Percentiles rank a stretch among this genome's conserved stretches.
Evolutionary conservation across 2,329 filamentous ascomycete species (phyloP).

Genomic region (Calcarisporium arbuscula): DNA sequence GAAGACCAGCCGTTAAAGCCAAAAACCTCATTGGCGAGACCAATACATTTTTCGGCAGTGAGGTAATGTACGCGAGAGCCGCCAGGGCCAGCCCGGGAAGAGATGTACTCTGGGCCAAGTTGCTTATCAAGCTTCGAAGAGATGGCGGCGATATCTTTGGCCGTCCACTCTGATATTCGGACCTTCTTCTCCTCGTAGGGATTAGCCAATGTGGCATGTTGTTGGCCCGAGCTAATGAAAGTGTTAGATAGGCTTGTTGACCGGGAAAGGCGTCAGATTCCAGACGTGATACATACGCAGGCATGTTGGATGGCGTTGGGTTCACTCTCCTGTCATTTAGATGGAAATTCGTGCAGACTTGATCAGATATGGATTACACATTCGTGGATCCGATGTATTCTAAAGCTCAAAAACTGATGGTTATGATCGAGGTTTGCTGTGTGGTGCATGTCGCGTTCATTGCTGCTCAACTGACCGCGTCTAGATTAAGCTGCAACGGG

Average conservation of each 20-base stretch:
- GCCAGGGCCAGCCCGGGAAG: conserved; percentile 72
- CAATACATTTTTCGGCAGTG: conserved; percentile 93
- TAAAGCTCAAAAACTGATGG: too few relatives aligned
- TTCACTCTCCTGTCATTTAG: conserved; percentile 18
- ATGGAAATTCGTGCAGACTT: too few relatives aligned
- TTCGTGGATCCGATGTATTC: too few relatives aligned
- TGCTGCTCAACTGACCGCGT: conserved; percentile 6
- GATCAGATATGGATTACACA: too few relatives aligned
- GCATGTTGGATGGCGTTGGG: conserved; percentile 28
- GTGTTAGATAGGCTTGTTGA: conserved; percentile 11
- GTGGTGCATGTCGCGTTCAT: conserved; percentile 1
- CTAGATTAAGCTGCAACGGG: conserved; percentile 15
- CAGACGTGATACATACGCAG: conserved; percentile 31
- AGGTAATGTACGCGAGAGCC: conserved; percentile 89
- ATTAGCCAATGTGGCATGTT: conserved; percentile 56
- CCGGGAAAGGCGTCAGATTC: conserved; percentile 3
- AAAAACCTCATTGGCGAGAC: conserved; percentile 89
- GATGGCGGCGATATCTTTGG: conserved; percentile 82
- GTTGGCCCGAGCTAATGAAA: conserved; percentile 56
- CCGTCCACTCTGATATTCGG: conserved; percentile 74
- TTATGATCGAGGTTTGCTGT: neutral
- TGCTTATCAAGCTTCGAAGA: conserved; percentile 85
- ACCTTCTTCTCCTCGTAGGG: conserved; percentile 71
- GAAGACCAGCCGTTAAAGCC: conserved; percentile 98
- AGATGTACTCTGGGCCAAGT: conserved; percentile 93